Percentiles rank a stretch among this genome's conserved stretches.
Conservation (phyloP, 768 basidiomycete genomes). For the Baorangia bicolor region DNA sequence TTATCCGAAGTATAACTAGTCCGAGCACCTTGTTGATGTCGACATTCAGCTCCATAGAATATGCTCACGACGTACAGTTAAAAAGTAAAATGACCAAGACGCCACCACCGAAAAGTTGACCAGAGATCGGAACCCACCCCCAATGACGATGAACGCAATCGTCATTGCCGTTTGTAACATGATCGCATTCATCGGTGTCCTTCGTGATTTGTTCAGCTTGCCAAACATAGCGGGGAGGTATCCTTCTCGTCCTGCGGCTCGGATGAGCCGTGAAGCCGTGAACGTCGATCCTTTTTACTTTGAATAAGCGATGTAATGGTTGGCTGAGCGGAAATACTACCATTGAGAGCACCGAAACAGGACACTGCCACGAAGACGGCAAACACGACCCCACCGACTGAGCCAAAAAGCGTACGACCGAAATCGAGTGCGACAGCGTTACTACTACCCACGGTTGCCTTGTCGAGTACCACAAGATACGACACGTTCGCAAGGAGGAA, state of each 20-base stretch:
- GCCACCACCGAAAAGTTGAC: conserved; percentile 90
- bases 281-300: conserved; percentile 56
- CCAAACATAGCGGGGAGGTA: conserved; percentile 87
- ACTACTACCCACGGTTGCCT: conserved; percentile 68
- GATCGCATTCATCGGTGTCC: conserved; percentile 89
- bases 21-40: conserved; percentile 66
- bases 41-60: neutral
- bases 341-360: conserved; percentile 93
- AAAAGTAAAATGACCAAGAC: conserved; percentile 84
- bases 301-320: conserved; percentile 2
- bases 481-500: conserved; percentile 84
- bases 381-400: conserved; percentile 83
- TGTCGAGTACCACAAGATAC: conserved; percentile 92
- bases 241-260: conserved; percentile 83
- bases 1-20: conserved; percentile 81
- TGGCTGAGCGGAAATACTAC: conserved; percentile 36
- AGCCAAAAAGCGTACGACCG: conserved; percentile 82
- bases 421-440: conserved; percentile 93
- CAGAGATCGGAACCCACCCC: conserved; percentile 85
- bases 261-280: conserved; percentile 82
- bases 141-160: conserved; percentile 74
- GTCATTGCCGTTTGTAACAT: conserved; percentile 75
- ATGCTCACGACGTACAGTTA: conserved; percentile 55
- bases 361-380: conserved; percentile 91
- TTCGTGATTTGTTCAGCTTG: conserved; percentile 65